Percentiles rank a stretch among this genome's conserved stretches.
phyloP scores from a whole-genome alignment of 495 filamentous ascomycete species.

The Viridothelium virens region DNA sequence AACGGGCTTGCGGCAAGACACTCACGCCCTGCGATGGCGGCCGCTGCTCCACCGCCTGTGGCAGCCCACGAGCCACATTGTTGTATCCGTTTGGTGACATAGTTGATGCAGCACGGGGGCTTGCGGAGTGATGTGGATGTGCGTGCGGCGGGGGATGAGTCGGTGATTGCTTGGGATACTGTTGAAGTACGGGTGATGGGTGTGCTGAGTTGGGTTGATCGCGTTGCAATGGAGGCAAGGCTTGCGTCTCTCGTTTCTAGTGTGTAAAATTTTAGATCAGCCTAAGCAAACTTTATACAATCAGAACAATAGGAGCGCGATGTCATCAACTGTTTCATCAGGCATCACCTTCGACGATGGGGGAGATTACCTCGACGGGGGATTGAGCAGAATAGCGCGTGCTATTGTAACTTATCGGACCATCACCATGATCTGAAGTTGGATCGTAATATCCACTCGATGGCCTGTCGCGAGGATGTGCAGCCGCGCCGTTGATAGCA shows the following conservation, averaged over 20 bases:
- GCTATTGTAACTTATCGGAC: conserved; percentile 25
- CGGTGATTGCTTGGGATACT: conserved; percentile 17
- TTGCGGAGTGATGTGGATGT: conserved; percentile 13
- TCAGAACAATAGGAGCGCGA: not conserved
- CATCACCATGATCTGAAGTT: conserved; percentile 36
- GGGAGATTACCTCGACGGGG: conserved; percentile 32
- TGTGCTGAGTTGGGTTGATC: not conserved
- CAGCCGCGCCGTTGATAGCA: conserved; percentile 31
- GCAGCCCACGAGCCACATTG: conserved; percentile 22
- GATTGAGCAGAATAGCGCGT: conserved; percentile 33
- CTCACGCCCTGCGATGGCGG: conserved; percentile 3
- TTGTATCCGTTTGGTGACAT: conserved; percentile 28
- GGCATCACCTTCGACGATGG: not conserved
- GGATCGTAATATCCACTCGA: conserved; percentile 44
- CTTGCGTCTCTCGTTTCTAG: not conserved
- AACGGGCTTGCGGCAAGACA: conserved; percentile 3
- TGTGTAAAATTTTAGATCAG: not conserved
- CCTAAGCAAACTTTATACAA: not conserved
- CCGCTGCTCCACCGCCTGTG: conserved; percentile 22
- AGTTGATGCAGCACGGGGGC: not conserved
- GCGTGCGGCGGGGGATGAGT: conserved; percentile 17
- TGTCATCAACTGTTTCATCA: conserved; percentile 1
- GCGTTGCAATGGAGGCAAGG: not conserved
- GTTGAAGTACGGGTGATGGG: conserved; percentile 11
- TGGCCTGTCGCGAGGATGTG: conserved; percentile 27